Base-by-base conservation (phyloP, 345 rosid genomes). In the Pistacia vera region DNA sequence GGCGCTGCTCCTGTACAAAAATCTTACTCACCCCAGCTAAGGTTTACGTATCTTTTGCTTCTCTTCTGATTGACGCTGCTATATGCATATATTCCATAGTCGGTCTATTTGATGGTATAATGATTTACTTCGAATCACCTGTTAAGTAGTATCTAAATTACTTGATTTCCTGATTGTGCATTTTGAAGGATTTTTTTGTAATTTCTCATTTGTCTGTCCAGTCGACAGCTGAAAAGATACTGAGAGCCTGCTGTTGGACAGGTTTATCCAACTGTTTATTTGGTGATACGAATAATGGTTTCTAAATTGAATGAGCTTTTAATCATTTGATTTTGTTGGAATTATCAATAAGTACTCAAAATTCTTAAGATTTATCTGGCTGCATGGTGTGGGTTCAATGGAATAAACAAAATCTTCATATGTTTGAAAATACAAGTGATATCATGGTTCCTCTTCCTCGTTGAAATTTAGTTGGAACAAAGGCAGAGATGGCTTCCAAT, bases 11-110 rank as follows among this genome's bases (percentile, higher is more conserved):
- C 83, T 87, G 83, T 81, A 66, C 88, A 78, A 85, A 71, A 59
- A 77, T 86, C 83, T 90, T 86, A 85, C 87, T 79, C 79, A 83
- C 79, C 85, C 68, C 75, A 63, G 88, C 83, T 81, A 85, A 91
- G 90, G 90, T 86, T 83, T 82, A 81, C 58, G 22, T 38, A 70
- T 78, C 84, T 77, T 86, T 78, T 80, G 82, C 81, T 86, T 83
- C 68, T 72, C 75, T 74, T 83, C 72, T 79, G 82, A 55, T 75
- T 80, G 86, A 22, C 17, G 3, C 56, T 66, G 72, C 55, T 25
- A 55, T 54, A 68, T 83, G 75, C 46, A 57, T 25, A 66, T 68
- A 33, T 79, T 67, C 59, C 61, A 56, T 75, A 52, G 62, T 33
- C 58, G 68, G 41, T 72, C 68, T 17, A 16, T 60, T 56, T 68